These are phyloP conservation scores for Agrocybe chaxingu DNA, from an alignment of 768 basidiomycete species.

Conservation along the genomic window DNA sequence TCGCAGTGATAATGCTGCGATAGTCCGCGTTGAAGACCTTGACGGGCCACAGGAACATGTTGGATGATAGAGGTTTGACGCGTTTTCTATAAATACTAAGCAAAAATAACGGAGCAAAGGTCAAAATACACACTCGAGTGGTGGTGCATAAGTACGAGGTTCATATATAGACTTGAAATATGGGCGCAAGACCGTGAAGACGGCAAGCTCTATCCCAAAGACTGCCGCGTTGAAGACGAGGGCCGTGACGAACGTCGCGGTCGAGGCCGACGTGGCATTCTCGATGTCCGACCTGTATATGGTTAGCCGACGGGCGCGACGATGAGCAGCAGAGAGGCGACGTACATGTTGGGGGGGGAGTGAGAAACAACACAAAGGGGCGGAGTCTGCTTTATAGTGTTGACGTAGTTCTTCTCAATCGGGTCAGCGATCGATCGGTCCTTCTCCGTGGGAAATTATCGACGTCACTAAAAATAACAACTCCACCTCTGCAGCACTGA, in stretches of 20 bases:
- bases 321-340: neutral
- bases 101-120: neutral
- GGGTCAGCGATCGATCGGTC: too few relatives aligned
- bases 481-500: too few relatives aligned
- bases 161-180: conserved; percentile 90
- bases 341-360: conserved; percentile 12
- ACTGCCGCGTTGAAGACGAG: conserved; percentile 78
- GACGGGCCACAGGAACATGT: conserved; percentile 63
- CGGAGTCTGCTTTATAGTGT: neutral
- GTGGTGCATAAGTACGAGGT: conserved; percentile 69
- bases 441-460: too few relatives aligned
- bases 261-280: conserved; percentile 59
- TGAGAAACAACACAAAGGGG: neutral
- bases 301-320: neutral
- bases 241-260: conserved; percentile 78
- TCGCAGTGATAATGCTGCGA: conserved; percentile 56
- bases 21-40: conserved; percentile 63
- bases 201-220: conserved; percentile 64
- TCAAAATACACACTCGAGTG: conserved; percentile 33
- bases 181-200: conserved; percentile 81
- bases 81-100: conserved; percentile 47
- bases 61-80: conserved; percentile 44
- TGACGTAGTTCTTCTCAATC: too few relatives aligned
- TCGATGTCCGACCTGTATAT: conserved; percentile 34
- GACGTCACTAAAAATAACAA: too few relatives aligned